phyloP scores from a whole-genome alignment of 768 basidiomycete genomes.

The Lactifluus volemus region DNA sequence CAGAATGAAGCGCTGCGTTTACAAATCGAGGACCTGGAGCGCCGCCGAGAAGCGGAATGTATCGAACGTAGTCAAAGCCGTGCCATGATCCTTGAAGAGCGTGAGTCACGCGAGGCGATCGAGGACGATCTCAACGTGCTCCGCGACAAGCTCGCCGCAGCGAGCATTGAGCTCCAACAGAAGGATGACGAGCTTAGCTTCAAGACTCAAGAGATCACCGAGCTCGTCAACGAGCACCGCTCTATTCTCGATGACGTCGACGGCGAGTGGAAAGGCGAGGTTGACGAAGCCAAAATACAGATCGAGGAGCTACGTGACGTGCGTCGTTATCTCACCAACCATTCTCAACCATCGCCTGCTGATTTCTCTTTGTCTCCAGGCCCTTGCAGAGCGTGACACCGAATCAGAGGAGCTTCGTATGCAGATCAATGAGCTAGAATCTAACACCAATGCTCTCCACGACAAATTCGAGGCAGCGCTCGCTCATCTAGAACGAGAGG shows the following conservation, averaged over 20 bases:
- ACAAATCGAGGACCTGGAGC: constrained; percentile 57
- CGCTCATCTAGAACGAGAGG: constrained; percentile 67
- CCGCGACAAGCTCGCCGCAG: constrained; percentile 70
- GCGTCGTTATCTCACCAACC: constrained; percentile 20
- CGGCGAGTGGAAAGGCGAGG: constrained; percentile 82
- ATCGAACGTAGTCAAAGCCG: constrained; percentile 68
- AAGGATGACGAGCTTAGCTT: constrained; percentile 82
- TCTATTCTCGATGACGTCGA: constrained; percentile 67
- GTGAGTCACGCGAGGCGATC: constrained; percentile 68
- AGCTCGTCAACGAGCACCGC: constrained; percentile 66
- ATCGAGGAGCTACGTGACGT: constrained; percentile 76
- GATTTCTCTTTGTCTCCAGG: constrained; percentile 31
- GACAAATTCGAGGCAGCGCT: constrained; percentile 67
- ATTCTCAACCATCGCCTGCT: not conserved
- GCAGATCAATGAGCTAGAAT: constrained; percentile 66
- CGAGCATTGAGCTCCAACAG: constrained; percentile 75
- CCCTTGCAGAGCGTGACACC: constrained; percentile 68
- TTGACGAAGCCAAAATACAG: constrained; percentile 70
- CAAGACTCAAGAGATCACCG: constrained; percentile 69
- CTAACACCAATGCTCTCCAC: constrained; percentile 59
- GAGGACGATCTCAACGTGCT: constrained; percentile 69
- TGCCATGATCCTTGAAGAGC: constrained; percentile 58
- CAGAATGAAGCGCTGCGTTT: constrained; percentile 53
- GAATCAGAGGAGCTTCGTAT: constrained; percentile 70
- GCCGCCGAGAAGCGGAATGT: constrained; percentile 52